phyloP scores from a whole-genome alignment of 2,329 filamentous ascomycete genomes.

The Zalaria sp. region DNA sequence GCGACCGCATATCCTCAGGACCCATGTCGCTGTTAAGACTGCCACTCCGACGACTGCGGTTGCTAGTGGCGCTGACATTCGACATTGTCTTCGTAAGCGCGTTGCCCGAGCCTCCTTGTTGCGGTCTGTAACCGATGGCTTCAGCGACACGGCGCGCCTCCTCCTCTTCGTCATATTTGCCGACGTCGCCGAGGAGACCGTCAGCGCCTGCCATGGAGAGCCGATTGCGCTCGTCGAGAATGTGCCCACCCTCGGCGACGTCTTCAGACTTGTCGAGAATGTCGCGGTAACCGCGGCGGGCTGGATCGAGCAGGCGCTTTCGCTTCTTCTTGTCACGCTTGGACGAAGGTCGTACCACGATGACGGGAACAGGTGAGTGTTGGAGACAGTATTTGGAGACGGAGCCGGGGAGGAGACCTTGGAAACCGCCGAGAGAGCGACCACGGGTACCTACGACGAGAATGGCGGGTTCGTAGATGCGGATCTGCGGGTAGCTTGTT shows the following conservation, averaged over 20 bases:
- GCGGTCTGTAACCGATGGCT: conserved; percentile 17
- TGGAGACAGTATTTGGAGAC: conserved; percentile 93
- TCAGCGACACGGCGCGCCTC: conserved; percentile 25
- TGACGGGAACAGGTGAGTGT: conserved; percentile 83
- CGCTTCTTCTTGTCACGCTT: conserved; percentile 83
- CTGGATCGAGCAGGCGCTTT: conserved; percentile 67
- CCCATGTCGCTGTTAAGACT: conserved; percentile 16
- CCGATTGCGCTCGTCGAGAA: conserved; percentile 37
- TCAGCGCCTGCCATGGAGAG: conserved; percentile 27
- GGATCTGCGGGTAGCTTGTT: conserved; percentile 45
- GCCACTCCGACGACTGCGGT: conserved; percentile 37
- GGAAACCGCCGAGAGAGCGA: conserved; percentile 69
- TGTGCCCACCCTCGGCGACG: conserved; percentile 28
- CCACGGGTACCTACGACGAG: conserved; percentile 82
- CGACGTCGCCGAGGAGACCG: conserved; percentile 18
- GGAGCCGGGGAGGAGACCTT: conserved; percentile 73
- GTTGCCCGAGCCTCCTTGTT: conserved; percentile 12
- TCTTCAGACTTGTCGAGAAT: conserved; percentile 54
- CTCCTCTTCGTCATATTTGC: conserved; percentile 14
- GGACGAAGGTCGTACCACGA: conserved; percentile 75
- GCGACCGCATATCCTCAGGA: conserved; percentile 8
- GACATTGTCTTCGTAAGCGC: conserved; percentile 13
- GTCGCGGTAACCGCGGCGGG: conserved; percentile 59
- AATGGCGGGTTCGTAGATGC: conserved; percentile 82
- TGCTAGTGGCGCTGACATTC: conserved; percentile 8